Base-by-base conservation (phyloP, 1,284 basidiomycete species). In the Schizophyllum amplum region DNA sequence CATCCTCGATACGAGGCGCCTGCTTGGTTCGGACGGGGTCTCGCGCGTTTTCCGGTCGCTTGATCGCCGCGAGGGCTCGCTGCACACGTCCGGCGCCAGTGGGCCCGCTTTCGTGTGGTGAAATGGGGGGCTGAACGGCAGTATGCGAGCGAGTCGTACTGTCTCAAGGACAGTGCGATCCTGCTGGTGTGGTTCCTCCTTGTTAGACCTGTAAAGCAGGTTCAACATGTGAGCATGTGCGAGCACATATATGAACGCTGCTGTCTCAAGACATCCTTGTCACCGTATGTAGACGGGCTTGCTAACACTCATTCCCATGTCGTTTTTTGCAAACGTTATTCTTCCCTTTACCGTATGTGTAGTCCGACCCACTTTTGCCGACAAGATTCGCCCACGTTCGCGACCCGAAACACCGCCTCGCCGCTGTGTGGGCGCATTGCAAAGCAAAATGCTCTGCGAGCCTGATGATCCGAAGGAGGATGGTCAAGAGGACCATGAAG, bases 71-170 rank as follows among this genome's bases (percentile, higher is more conserved):
- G 81, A 76, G n/a, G n/a, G 71, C 33, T 17, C 33, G 17, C 33
- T 42, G 33, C 33, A 42, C 33, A 42, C 33, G 33, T 42, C 33
- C 17, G n/a, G 33, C 33, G 33, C 33, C 17, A 17, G 13, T 42
- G 86, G 86, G 81, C 87, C 83, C 84, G 85, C 78, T 81, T 78
- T 81, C 76, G n/a, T n/a, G 86, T 75, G 88, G 89, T 91, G 89
- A 92, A 91, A 91, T 85, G 89, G 89, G 89, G 87, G 87, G 87
- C 87, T 83, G 88, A 90, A 87, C 87, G 88, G 90, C 33, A 42
- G 33, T 42, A 42, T 42, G 17, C 33, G 33, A 42, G 33, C 33
- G 33, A 42, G 33, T 42, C 33, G 33, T 17, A 42, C 17, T 9
- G 33, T 42, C 33, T 42, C 33, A 42, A 42, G 33, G 33, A 42